Conservation (phyloP, 1,139 yeast genomes). For the Sugiyamaella castrensis region DNA sequence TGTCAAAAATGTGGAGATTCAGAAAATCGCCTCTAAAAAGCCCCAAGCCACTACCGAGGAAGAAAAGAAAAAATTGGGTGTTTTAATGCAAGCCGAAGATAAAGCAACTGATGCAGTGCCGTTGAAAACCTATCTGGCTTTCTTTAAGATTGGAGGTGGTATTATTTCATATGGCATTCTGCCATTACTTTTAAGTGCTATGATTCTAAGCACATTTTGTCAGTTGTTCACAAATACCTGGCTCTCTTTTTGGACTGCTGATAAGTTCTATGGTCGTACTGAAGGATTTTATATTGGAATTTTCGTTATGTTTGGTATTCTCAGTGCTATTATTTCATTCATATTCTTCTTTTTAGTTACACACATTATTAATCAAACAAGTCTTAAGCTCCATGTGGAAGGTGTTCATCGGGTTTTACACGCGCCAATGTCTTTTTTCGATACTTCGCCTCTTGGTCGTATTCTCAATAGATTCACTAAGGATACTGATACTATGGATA, state of each 20-base stretch:
- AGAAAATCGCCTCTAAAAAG: constrained; percentile 18
- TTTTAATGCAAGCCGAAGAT: constrained; percentile 48
- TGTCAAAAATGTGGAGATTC: constrained; percentile 17
- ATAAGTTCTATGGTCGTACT: constrained; percentile 48
- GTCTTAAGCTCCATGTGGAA: constrained; percentile 36
- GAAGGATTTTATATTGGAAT: constrained; percentile 68
- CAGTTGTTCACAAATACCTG: constrained; percentile 70
- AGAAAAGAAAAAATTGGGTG: constrained; percentile 25
- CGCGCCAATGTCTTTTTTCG: constrained; percentile 70
- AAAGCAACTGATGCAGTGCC: constrained; percentile 50
- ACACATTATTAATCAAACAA: constrained; percentile 47
- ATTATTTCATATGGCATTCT: constrained; percentile 41
- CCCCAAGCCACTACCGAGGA: constrained; percentile 14
- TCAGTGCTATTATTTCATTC: constrained; percentile 40
- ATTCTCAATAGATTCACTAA: constrained; percentile 72
- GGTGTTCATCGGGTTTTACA: constrained; percentile 66
- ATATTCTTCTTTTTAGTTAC: constrained; percentile 49
- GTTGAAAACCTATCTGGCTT: constrained; percentile 47
- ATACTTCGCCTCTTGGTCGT: constrained; percentile 69
- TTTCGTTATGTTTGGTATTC: constrained; percentile 52
- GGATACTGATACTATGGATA: constrained; percentile 81
- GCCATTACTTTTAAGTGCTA: constrained; percentile 41
- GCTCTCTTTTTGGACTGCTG: constrained; percentile 79
- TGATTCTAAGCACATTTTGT: constrained; percentile 54
- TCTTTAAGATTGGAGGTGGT: constrained; percentile 59